These are phyloP conservation scores for Buxus sempervirens DNA, from an alignment of 164 flowering plant genomes.

Conservation along the genomic window DNA sequence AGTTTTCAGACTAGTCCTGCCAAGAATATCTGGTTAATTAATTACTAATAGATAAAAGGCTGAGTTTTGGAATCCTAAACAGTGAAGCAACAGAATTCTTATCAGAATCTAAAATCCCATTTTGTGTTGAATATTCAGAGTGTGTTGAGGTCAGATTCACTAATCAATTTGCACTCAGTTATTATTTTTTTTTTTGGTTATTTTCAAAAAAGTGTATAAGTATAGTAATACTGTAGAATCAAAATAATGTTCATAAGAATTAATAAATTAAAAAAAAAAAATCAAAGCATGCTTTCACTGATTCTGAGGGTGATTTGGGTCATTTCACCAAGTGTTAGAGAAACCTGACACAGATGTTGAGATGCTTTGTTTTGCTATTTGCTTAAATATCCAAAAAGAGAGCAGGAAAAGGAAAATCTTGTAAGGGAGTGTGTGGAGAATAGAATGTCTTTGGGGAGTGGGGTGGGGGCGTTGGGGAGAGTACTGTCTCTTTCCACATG, in stretches of 20 bases:
- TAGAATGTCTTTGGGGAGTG: background rate
- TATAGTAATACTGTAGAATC: too few species aligned
- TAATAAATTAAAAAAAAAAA: too few species aligned
- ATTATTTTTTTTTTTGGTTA: too few species aligned
- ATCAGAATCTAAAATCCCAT: too few species aligned
- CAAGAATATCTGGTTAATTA: background rate
- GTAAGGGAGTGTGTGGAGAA: background rate
- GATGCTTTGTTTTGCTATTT: constrained; percentile 4
- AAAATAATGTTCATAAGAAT: too few species aligned
- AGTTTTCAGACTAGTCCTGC: too few species aligned
- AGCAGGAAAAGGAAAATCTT: background rate
- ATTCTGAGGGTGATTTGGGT: background rate
- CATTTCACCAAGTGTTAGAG: constrained; percentile 4
- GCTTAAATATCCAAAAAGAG: background rate
- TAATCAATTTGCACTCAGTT: too few species aligned
- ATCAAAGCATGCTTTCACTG: background rate
- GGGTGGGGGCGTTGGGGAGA: constrained; percentile 7
- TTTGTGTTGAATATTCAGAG: too few species aligned
- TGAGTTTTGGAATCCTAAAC: background rate
- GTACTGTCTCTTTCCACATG: constrained; percentile 46
- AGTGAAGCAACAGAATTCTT: background rate
- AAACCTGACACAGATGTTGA: background rate
- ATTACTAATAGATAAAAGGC: background rate
- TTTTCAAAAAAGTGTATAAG: too few species aligned
- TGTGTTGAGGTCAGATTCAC: too few species aligned